Percentiles rank a stretch among this genome's conserved stretches.
Evolutionary conservation across 495 filamentous ascomycete genomes (phyloP).

Genomic region (Xylaria nigripes): DNA sequence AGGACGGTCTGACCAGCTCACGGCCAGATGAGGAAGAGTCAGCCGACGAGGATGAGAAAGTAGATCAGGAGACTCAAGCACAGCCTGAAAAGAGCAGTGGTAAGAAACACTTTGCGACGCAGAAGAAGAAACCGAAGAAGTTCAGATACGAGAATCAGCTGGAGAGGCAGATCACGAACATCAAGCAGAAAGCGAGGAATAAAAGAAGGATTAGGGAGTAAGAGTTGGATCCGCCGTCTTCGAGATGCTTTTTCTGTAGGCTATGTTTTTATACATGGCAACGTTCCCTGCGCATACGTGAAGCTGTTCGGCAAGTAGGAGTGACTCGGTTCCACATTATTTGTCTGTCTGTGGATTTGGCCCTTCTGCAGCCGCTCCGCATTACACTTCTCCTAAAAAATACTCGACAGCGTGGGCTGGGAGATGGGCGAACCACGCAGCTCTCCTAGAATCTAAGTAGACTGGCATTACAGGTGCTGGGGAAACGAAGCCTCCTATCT

Average conservation of each 20-base stretch:
- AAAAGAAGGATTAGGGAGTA: constrained; percentile 22
- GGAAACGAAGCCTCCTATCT: constrained; percentile 7
- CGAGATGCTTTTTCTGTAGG: background rate
- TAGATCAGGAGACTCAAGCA: constrained; percentile 18
- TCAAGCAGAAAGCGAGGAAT: constrained; percentile 59
- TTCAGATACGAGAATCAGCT: constrained; percentile 85
- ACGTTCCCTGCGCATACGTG: constrained; percentile 2
- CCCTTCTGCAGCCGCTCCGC: background rate
- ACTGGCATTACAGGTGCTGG: background rate
- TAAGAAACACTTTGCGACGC: constrained; percentile 35
- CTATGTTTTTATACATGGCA: constrained; percentile 2
- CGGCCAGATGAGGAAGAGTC: constrained; percentile 35
- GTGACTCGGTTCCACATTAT: constrained; percentile 3
- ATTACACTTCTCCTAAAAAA: constrained; percentile 6
- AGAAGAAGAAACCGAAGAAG: constrained; percentile 84
- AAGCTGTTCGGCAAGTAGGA: background rate
- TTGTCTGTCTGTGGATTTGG: constrained; percentile 3
- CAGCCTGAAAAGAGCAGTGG: constrained; percentile 27
- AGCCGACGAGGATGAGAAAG: constrained; percentile 33
- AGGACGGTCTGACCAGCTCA: constrained; percentile 56
- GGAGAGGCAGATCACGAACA: constrained; percentile 57
- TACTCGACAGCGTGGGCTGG: constrained; percentile 3
- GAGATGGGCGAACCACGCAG: background rate
- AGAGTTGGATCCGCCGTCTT: constrained; percentile 3
- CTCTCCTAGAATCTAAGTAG: background rate